Conservation (phyloP, 495 filamentous ascomycete genomes). For the Durotheca rogersii region DNA sequence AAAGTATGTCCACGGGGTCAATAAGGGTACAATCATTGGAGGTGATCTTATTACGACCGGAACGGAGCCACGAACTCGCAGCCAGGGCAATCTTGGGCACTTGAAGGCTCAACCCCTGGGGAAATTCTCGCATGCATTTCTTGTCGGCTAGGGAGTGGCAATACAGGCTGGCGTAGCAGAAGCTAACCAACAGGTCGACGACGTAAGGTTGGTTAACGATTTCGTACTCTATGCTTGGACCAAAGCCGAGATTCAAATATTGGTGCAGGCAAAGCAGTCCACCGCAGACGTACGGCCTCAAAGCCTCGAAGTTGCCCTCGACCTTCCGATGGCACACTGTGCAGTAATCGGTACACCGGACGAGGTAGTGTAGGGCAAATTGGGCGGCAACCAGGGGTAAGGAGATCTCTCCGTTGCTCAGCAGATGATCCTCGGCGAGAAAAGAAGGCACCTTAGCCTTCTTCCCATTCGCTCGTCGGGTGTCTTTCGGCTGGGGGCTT, state of each 20-base stretch:
- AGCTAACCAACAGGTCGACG: constrained; percentile 80
- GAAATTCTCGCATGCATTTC: constrained; percentile 58
- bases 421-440: constrained; percentile 23
- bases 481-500: not conserved
- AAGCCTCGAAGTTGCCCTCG: constrained; percentile 71
- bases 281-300: constrained; percentile 89
- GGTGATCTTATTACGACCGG: too few relatives aligned
- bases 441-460: constrained; percentile 12
- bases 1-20: constrained; percentile 12
- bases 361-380: constrained; percentile 75
- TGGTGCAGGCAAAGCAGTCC: constrained; percentile 82
- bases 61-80: too few relatives aligned
- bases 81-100: constrained; percentile 62
- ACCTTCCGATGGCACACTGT: constrained; percentile 79
- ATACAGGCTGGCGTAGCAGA: constrained; percentile 64
- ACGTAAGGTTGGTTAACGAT: constrained; percentile 78
- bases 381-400: constrained; percentile 78
- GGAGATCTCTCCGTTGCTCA: constrained; percentile 37
- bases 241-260: constrained; percentile 86
- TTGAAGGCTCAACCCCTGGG: constrained; percentile 64
- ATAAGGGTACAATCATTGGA: constrained; percentile 9
- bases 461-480: constrained; percentile 8
- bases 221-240: constrained; percentile 82
- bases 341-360: constrained; percentile 85
- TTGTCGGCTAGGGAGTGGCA: constrained; percentile 15